A percentile compares a stretch with the other conserved stretches of the same genome.
phyloP scores from a whole-genome alignment of 352 stramenopile genomes.

The Globisporangium barbulae region DNA sequence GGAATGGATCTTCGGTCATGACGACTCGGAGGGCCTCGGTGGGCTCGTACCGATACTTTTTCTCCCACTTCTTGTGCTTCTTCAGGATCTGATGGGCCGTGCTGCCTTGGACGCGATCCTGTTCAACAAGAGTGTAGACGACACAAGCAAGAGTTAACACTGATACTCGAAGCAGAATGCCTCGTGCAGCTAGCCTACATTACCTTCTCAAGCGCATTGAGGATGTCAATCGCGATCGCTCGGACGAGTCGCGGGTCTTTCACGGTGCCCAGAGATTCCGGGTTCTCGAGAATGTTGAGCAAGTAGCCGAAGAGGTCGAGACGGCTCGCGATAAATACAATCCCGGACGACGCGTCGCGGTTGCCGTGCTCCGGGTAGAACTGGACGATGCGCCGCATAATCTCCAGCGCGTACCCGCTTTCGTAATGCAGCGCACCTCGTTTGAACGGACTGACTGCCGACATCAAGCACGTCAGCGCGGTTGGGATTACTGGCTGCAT shows the following conservation, averaged over 20 bases:
- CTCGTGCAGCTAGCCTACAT: neutral
- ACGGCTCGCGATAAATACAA: conserved; percentile 69
- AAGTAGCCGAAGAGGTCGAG: conserved; percentile 73
- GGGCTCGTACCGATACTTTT: conserved; percentile 62
- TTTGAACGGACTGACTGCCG: conserved; percentile 41
- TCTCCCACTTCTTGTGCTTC: conserved; percentile 89
- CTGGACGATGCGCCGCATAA: conserved; percentile 64
- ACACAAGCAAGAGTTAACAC: conserved; percentile 21
- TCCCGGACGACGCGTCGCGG: conserved; percentile 48
- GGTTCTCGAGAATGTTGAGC: conserved; percentile 72
- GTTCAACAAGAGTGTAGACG: conserved; percentile 22
- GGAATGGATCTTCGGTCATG: conserved; percentile 66
- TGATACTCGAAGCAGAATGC: no score
- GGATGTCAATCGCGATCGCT: conserved; percentile 70
- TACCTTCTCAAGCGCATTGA: conserved; percentile 79
- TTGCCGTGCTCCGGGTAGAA: conserved; percentile 72
- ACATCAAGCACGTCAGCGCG: conserved; percentile 54
- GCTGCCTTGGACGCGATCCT: conserved; percentile 67
- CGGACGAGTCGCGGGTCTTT: conserved; percentile 60
- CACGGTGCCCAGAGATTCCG: conserved; percentile 46
- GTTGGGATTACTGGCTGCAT: conserved; percentile 58
- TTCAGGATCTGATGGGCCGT: conserved; percentile 80
- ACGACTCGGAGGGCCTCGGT: conserved; percentile 41
- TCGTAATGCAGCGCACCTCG: conserved; percentile 62
- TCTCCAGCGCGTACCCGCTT: conserved; percentile 63